These are phyloP conservation scores for Colletotrichum sublineola DNA, from an alignment of 2,329 filamentous ascomycete genomes.

Conservation along the genomic window DNA sequence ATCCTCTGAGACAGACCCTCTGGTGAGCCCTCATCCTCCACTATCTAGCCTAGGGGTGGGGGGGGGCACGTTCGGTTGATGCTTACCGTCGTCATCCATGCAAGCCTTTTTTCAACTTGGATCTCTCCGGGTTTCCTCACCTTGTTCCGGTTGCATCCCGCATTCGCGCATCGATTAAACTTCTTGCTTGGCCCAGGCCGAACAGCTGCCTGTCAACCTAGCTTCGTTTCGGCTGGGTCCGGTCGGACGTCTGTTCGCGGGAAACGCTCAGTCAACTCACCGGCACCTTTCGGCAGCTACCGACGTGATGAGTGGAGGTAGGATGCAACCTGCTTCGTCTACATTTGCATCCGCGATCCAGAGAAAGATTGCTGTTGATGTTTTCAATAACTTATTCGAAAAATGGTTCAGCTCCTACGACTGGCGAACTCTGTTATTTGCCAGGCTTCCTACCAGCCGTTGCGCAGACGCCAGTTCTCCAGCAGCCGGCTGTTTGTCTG, in stretches of 20 bases:
- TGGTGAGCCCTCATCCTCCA: slow-evolving; percentile 13
- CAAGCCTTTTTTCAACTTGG: slow-evolving; percentile 7
- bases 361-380: not conserved
- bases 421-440: not conserved
- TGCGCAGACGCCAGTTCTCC: no score
- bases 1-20: slow-evolving; percentile 30
- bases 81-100: slow-evolving; percentile 11
- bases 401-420: not conserved
- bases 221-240: slow-evolving; percentile 32
- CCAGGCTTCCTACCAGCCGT: no score
- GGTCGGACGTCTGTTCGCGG: slow-evolving; percentile 38
- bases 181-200: slow-evolving; percentile 13
- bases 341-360: not conserved
- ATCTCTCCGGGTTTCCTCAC: slow-evolving; percentile 13
- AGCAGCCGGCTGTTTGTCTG: not conserved
- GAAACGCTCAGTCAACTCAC: slow-evolving; percentile 1
- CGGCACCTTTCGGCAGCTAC: not conserved
- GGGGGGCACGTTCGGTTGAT: slow-evolving; percentile 24
- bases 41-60: slow-evolving; percentile 1
- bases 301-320: not conserved
- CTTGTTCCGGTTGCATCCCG: slow-evolving; percentile 12
- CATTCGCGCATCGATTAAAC: slow-evolving; percentile 28
- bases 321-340: not conserved
- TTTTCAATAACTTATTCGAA: no score
- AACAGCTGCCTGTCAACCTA: slow-evolving; percentile 33